Percentiles rank a stretch among this genome's conserved stretches.
phyloP scores from a whole-genome alignment of 2,329 filamentous ascomycete genomes.

The Aspergillus hortae region DNA sequence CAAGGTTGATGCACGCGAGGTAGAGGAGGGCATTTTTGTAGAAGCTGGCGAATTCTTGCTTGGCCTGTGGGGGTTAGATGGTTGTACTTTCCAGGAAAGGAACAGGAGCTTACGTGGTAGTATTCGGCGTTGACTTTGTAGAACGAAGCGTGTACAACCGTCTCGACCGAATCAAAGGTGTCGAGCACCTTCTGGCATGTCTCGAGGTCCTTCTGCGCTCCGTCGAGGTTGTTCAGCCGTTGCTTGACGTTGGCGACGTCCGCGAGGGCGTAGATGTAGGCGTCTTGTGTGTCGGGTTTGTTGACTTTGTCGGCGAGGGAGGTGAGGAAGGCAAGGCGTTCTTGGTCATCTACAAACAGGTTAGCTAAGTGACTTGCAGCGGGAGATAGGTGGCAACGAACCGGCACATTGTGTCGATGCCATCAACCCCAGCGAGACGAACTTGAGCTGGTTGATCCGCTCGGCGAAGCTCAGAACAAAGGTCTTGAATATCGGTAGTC shows the following conservation, averaged over 20 bases:
- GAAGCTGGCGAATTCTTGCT: conserved; percentile 91
- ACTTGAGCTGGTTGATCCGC: conserved; percentile 98
- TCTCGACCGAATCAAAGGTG: conserved; percentile 90
- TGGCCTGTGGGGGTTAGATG: conserved; percentile 47
- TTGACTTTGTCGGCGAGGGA: conserved; percentile 83
- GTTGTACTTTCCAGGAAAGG: neutral
- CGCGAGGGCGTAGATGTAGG: conserved; percentile 88
- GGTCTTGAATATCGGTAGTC: conserved; percentile 85
- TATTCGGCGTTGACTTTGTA: conserved; percentile 94
- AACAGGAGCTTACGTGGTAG: conserved; percentile 62
- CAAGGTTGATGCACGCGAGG: conserved; percentile 88
- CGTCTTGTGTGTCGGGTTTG: conserved; percentile 89
- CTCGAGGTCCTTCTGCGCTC: conserved; percentile 81
- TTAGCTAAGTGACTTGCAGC: neutral
- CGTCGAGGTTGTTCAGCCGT: conserved; percentile 72
- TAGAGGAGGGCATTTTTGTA: conserved; percentile 98
- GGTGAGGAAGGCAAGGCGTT: conserved; percentile 81
- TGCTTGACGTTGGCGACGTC: conserved; percentile 87
- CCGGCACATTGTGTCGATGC: conserved; percentile 72
- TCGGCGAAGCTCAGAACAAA: conserved; percentile 96
- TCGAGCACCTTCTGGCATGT: conserved; percentile 84
- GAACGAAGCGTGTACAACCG: conserved; percentile 90
- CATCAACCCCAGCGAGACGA: conserved; percentile 84
- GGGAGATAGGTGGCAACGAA: conserved; percentile 1
- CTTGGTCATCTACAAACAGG: conserved; percentile 67